Conservation (phyloP, 805 yeast genomes). For the Candida silvatica region DNA sequence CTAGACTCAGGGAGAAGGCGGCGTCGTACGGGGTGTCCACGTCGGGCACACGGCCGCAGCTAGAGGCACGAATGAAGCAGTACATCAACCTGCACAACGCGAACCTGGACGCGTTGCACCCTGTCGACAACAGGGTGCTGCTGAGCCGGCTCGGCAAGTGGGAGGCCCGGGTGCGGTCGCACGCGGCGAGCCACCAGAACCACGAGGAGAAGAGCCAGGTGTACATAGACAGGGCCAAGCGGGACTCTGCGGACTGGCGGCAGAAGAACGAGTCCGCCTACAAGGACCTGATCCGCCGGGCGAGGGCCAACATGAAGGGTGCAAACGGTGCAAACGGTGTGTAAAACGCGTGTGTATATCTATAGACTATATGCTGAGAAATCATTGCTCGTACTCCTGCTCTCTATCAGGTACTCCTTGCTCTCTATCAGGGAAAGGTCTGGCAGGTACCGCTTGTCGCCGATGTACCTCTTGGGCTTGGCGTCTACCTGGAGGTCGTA, state of each 20-base stretch:
- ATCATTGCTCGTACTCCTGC: not conserved
- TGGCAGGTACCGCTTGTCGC: conserved; percentile 25
- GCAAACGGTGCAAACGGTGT: no score
- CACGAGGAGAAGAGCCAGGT: conserved; percentile 6
- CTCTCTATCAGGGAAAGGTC: conserved; percentile 37
- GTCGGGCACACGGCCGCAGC: conserved; percentile 50
- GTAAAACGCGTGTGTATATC: no score
- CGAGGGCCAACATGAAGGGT: conserved; percentile 14
- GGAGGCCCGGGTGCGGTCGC: no score
- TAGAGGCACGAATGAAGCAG: conserved; percentile 69
- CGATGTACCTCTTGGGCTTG: conserved; percentile 3
- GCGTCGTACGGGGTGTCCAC: conserved; percentile 45
- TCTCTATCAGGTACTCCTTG: conserved; percentile 17
- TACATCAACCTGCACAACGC: conserved; percentile 75
- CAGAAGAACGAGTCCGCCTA: conserved; percentile 16
- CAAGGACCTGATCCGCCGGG: conserved; percentile 17
- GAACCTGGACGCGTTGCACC: conserved; percentile 64
- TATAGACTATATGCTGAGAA: no score
- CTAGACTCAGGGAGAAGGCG: conserved; percentile 56
- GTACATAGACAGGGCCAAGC: conserved; percentile 26
- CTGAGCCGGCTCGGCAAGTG: conserved; percentile 52
- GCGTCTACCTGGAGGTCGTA: conserved; percentile 16
- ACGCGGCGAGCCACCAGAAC: conserved; percentile 7
- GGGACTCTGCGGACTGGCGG: conserved; percentile 17
- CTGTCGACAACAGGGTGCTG: conserved; percentile 48